Base-by-base conservation (phyloP, 805 yeast species). In the Ogataea pignaliae region DNA sequence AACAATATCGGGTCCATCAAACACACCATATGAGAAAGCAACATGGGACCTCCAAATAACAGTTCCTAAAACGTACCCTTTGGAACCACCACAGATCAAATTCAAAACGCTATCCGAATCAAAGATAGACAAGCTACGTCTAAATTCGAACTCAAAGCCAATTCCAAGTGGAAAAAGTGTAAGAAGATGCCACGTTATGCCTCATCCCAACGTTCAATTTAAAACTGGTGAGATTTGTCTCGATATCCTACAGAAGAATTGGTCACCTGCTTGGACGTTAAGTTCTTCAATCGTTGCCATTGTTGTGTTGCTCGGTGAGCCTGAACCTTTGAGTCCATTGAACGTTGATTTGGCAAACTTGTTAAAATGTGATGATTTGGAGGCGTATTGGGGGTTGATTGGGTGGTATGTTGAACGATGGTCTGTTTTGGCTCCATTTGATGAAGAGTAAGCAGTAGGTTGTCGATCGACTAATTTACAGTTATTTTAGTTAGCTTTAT, bases 191-290 rank as follows among this genome's bases (percentile, higher is more conserved):
- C 51, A 51, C 39, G 59, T 46, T 29, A 70, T 56, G 54, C 72
- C 75, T 52, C 83, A 77, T 54, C 73, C 77, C 17, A 77, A 77
- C 53, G 69, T 77, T 3, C 67, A 71, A 46, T 71, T 70, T 48
- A 42, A 70, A 36, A 72, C 81, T 1, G 91, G 91, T 1, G 87
- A 81, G 49, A 81, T 85, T 8, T 85, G 91, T 60, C 63, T 85
- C 5, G 87, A 83, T 57, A 78, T 84, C 10, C 63, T 85, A 40
- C 76, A 79, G 43, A 38, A 46, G 18, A 69, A 69, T 46, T 85
- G 90, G 90, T 74, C 86, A 0, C 90, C 91, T 0, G 87, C 86
- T 1, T 84, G 88, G 86, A 76, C 80, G 42, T 56, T 85, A 37
- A 62, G 73, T 38, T 68, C 78, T 44, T 66, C 78, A 6, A 65